phyloP scores from a whole-genome alignment of 345 rosid genomes.

The Euphorbia tirucalli region DNA sequence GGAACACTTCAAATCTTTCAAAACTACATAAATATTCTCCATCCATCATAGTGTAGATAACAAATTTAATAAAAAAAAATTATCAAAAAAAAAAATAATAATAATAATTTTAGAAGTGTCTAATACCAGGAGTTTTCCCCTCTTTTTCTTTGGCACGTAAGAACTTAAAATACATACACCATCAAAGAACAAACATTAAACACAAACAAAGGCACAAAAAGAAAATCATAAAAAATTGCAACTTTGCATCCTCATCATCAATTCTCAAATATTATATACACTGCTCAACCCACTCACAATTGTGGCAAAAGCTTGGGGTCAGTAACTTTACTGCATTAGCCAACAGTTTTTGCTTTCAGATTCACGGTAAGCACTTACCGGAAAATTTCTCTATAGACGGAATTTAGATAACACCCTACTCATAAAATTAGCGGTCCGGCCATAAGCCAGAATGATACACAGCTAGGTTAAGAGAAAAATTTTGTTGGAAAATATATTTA shows the following conservation, averaged over 20 bases:
- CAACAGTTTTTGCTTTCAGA: neutral
- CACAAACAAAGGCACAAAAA: neutral
- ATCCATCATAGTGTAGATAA: too few relatives aligned
- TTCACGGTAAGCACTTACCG: neutral
- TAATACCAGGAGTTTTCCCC: too few relatives aligned
- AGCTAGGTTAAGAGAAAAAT: neutral
- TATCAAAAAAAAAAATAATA: too few relatives aligned
- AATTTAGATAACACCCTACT: neutral
- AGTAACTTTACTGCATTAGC: neutral
- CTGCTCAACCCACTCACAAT: neutral
- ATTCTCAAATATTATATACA: neutral
- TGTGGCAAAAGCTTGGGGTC: neutral
- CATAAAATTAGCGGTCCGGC: constrained; percentile 7
- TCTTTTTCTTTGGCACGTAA: too few relatives aligned
- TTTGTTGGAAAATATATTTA: neutral
- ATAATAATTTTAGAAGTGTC: too few relatives aligned
- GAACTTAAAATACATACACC: too few relatives aligned
- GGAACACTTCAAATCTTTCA: too few relatives aligned
- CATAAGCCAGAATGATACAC: neutral
- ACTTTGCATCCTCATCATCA: neutral
- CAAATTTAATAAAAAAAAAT: too few relatives aligned
- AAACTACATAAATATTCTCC: too few relatives aligned
- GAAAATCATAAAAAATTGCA: neutral
- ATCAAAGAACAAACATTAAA: too few relatives aligned
- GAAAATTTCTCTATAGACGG: neutral